phyloP scores from a whole-genome alignment of 345 rosid species.

The Hibiscus syriacus region DNA sequence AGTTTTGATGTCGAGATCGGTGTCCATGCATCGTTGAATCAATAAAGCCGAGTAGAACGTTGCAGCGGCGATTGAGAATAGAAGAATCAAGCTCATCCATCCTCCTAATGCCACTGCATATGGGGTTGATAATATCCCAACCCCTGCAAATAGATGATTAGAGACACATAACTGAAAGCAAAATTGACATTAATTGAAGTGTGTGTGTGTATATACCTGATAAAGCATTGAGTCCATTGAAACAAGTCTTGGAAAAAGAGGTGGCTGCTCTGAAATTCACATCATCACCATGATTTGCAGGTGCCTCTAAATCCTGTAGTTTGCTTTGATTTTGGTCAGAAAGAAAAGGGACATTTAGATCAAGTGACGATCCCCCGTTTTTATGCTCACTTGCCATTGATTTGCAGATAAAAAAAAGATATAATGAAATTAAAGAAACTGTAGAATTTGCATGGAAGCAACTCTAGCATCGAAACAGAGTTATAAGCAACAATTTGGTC shows the following conservation, averaged over 20 bases:
- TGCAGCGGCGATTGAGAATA: constrained; percentile 46
- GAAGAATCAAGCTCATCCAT: constrained; percentile 66
- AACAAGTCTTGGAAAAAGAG: constrained; percentile 47
- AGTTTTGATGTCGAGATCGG: constrained; percentile 44
- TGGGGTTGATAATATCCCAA: not conserved
- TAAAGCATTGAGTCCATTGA: constrained; percentile 62
- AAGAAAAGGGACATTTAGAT: constrained; percentile 22
- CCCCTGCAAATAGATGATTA: not conserved
- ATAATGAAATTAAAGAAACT: not conserved
- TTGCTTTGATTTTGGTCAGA: constrained; percentile 14
- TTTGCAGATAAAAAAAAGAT: not conserved
- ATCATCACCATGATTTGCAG: not conserved
- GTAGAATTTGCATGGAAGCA: no score
- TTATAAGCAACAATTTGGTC: not conserved
- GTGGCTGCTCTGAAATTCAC: constrained; percentile 8
- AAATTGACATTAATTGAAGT: not conserved
- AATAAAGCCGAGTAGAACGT: constrained; percentile 24
- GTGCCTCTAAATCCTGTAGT: constrained; percentile 28
- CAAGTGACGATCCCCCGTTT: not conserved
- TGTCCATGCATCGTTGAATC: constrained; percentile 71
- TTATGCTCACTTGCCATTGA: not conserved
- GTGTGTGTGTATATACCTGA: constrained; percentile 33
- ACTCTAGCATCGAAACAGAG: not conserved
- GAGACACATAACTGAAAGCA: not conserved
- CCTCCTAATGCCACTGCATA: constrained; percentile 85